Conservation (phyloP, 805 yeast genomes). For the Candida anglica region DNA sequence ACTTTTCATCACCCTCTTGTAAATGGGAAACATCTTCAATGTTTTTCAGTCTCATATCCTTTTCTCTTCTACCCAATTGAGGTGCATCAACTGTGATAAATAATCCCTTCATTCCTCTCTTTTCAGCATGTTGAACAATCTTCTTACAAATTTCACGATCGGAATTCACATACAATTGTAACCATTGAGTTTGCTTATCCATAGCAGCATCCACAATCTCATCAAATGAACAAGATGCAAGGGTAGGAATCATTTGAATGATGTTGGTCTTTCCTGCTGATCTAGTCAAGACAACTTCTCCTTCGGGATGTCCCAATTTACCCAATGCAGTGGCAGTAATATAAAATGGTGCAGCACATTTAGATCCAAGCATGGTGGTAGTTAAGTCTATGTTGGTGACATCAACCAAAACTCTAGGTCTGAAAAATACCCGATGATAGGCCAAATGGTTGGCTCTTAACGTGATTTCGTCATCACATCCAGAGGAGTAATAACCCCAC, state of each 20-base stretch:
- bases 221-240: constrained; percentile 84
- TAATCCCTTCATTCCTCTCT: constrained; percentile 72
- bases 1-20: constrained; percentile 46
- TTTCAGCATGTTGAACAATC: constrained; percentile 68
- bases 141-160: constrained; percentile 63
- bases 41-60: constrained; percentile 70
- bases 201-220: constrained; percentile 73
- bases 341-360: constrained; percentile 75
- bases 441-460: constrained; percentile 88
- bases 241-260: constrained; percentile 89
- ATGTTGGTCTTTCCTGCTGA: constrained; percentile 69
- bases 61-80: constrained; percentile 85
- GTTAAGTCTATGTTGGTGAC: constrained; percentile 68
- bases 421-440: constrained; percentile 82
- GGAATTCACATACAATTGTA: constrained; percentile 78
- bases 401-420: constrained; percentile 78
- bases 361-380: constrained; percentile 73
- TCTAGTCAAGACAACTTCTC: constrained; percentile 80
- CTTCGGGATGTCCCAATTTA: constrained; percentile 88
- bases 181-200: constrained; percentile 78
- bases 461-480: constrained; percentile 89
- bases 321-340: constrained; percentile 91
- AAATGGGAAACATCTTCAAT: constrained; percentile 43
- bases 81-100: constrained; percentile 94
- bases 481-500: constrained; percentile 92